Base-by-base conservation (phyloP, 106 monocot genomes). In the Ottelia alismoides region DNA sequence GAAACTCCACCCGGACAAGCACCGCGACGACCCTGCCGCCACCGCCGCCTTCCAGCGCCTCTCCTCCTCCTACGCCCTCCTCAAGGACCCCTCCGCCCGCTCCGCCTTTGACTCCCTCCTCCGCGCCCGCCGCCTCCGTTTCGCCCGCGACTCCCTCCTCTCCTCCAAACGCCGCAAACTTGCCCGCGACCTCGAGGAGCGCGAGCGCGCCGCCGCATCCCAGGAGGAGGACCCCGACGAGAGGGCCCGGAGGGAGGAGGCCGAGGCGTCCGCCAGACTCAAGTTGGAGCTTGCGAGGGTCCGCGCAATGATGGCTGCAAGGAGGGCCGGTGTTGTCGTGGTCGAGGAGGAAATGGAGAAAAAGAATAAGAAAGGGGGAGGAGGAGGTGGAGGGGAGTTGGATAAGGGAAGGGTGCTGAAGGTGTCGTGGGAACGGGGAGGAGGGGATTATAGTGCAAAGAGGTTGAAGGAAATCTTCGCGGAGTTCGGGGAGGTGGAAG, bases 1-100 rank as follows among this genome's bases (percentile, higher is more conserved):
- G 5, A 32, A 69, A 56, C 85, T 84, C 58, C 96, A 96, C 53
- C 96, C 96, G 7, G 96, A 96, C 76, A 96, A 96, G 84, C 96
- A 89, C 49, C 88, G 74, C 20, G 71, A 89, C 61, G 96, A 89
- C 49, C 85, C 85, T 53, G 69, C 66, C 61, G 96, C 96, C 69
- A 89, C 96, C 35, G 88, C 89, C 52, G 84, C 76, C 44, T 96
- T 96, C 78, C 96, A 89, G 64, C 67, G 49, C 20, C 96, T 96
- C 54, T 69, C 59, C 29, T 66, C 76, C 60, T 89, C 88, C 60
- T 96, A 74, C 56, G 85, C 88, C 22, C 7, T 85, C 57, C 79
- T 96, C 72, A 62, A 65, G 25, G 76, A 96, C 65, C 76, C 81
- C 26, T 18, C 59, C 46, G 29, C 64, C n/a, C 77, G 96, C 49